Conservation (phyloP, 139 green algal genomes). For the Tetradesmus lagerheimii region DNA sequence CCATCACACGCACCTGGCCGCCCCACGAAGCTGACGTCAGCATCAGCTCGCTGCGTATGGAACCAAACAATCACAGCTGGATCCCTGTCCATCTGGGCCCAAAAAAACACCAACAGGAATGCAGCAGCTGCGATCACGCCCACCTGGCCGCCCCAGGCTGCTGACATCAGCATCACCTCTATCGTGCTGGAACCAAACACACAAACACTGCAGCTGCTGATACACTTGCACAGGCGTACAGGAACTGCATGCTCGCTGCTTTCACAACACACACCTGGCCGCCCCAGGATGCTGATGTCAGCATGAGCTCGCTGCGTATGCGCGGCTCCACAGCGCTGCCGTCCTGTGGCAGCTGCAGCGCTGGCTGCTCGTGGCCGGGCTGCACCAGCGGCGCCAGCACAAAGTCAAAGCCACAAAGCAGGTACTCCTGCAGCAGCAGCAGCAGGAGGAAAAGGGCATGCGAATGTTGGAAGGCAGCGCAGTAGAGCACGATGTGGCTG, state of each 20-base stretch:
- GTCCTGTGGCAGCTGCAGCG: conserved; percentile 39
- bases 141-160: conserved; percentile 61
- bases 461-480: too few relatives aligned
- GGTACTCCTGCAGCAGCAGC: conserved; percentile 58
- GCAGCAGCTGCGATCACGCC: too few relatives aligned
- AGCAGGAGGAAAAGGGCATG: background rate
- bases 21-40: conserved; percentile 60
- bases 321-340: conserved; percentile 2
- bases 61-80: background rate
- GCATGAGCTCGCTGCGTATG: conserved; percentile 36
- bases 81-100: too few relatives aligned
- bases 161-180: conserved; percentile 48
- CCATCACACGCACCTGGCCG: conserved; percentile 69
- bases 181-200: too few relatives aligned
- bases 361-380: conserved; percentile 34
- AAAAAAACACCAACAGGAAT: too few relatives aligned
- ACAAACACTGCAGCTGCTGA: too few relatives aligned
- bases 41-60: background rate
- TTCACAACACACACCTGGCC: conserved; percentile 76
- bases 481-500: background rate
- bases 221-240: too few relatives aligned
- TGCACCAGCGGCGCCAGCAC: conserved; percentile 82
- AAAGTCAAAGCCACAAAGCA: conserved; percentile 94
- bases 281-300: conserved; percentile 62
- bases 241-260: too few relatives aligned